These are phyloP conservation scores for Aspergillus nomiae DNA, from an alignment of 2,329 filamentous ascomycete species.

Conservation along the genomic window DNA sequence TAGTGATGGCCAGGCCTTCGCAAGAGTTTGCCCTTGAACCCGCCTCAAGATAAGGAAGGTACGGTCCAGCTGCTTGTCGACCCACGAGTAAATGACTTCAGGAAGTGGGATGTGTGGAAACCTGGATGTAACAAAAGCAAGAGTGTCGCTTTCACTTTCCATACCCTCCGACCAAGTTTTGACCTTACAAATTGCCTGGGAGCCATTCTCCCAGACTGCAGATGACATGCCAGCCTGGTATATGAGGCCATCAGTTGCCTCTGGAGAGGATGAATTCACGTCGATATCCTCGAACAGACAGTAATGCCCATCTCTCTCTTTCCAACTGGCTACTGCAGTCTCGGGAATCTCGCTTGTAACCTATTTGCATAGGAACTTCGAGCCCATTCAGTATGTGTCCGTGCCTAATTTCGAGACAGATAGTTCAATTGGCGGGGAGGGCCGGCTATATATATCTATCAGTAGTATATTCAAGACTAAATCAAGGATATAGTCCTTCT, in stretches of 20 bases:
- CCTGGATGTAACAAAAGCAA: constrained; percentile 10
- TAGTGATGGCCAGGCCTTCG: constrained; percentile 6
- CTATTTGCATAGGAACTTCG: constrained; percentile 14
- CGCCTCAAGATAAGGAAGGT: constrained; percentile 10
- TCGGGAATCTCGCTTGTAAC: neutral
- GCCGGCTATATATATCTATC: neutral
- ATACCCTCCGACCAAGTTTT: constrained; percentile 16
- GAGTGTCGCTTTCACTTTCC: constrained; percentile 14
- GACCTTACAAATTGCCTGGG: constrained; percentile 16
- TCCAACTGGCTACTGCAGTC: constrained; percentile 6
- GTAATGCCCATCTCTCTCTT: constrained; percentile 1
- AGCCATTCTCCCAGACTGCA: constrained; percentile 13
- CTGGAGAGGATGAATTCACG: neutral
- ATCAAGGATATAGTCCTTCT: too few species aligned
- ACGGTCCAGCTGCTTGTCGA: constrained; percentile 3
- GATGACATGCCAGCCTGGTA: constrained; percentile 15
- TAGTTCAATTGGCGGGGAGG: neutral
- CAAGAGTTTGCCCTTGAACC: constrained; percentile 2
- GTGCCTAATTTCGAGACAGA: constrained; percentile 4
- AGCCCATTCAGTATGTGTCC: constrained; percentile 12
- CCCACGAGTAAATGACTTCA: constrained; percentile 6
- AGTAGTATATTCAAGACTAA: neutral
- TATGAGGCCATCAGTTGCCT: constrained; percentile 6
- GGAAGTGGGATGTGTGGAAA: constrained; percentile 9
- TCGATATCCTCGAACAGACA: neutral